phyloP scores from a whole-genome alignment of 768 basidiomycete genomes.

The Exidia glandulosa region DNA sequence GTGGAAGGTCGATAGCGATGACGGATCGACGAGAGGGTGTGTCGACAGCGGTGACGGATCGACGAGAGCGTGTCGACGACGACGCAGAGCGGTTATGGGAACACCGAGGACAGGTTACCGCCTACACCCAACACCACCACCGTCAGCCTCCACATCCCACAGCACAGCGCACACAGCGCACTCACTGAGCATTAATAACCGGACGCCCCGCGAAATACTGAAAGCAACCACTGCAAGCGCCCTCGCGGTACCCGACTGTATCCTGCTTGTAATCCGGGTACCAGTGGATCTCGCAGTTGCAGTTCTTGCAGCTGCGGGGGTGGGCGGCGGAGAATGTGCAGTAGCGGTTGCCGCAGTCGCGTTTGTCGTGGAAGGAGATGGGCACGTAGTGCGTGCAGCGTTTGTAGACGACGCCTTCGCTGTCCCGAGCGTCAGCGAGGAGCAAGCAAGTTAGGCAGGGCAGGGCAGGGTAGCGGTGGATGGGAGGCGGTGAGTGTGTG shows the following conservation, averaged over 20 bases:
- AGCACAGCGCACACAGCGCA: no score
- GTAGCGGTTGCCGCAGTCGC: slow-evolving; percentile 41
- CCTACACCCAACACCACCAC: no score
- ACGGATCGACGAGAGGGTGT: no score
- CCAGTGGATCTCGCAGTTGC: slow-evolving; percentile 31
- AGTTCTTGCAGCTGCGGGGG: slow-evolving; percentile 29
- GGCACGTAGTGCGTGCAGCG: not conserved
- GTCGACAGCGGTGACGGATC: no score
- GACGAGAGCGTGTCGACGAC: no score
- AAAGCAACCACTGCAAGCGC: not conserved
- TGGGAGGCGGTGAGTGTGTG: no score
- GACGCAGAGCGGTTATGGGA: no score
- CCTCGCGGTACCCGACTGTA: slow-evolving; percentile 38
- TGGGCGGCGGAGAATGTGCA: slow-evolving; percentile 33
- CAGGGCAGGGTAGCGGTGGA: no score
- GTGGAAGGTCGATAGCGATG: no score
- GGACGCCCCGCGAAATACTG: not conserved
- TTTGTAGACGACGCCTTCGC: slow-evolving; percentile 41
- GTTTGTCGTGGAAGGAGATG: slow-evolving; percentile 20
- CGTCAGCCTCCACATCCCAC: no score
- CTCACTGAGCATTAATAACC: not conserved
- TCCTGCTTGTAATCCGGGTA: slow-evolving; percentile 42
- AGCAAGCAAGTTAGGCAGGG: no score
- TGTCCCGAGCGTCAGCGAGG: slow-evolving; percentile 25
- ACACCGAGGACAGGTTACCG: no score